Conservation (phyloP, 176 grass and related monocot species). For the Chloris gayana region DNA sequence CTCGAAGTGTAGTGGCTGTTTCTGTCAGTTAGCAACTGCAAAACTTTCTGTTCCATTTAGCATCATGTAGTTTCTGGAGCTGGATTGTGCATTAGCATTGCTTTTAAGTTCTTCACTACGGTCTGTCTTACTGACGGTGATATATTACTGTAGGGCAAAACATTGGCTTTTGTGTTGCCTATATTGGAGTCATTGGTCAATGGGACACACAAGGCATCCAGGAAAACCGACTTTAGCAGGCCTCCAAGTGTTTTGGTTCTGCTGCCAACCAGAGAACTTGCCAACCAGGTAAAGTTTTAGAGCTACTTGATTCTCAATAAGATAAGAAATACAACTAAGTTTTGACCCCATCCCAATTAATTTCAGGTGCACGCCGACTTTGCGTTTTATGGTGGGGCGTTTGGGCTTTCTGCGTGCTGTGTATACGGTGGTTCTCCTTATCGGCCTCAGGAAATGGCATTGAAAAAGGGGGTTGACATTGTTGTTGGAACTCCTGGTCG, state of each 20-base stretch:
- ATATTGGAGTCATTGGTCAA: constrained; percentile 92
- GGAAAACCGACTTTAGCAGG: constrained; percentile 63
- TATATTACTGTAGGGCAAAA: constrained; percentile 72
- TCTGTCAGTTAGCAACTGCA: no score
- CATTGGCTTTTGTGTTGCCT: constrained; percentile 92
- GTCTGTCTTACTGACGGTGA: not conserved
- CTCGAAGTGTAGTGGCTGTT: no score
- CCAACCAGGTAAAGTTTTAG: constrained; percentile 70
- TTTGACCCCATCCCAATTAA: constrained; percentile 15
- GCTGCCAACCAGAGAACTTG: constrained; percentile 90
- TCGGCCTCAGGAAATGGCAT: constrained; percentile 65
- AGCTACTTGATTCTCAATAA: not conserved
- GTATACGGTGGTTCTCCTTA: constrained; percentile 87
- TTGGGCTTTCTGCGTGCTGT: constrained; percentile 77
- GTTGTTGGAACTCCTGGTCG: constrained; percentile 95
- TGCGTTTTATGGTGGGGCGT: constrained; percentile 68
- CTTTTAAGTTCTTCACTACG: not conserved
- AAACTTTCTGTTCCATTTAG: no score
- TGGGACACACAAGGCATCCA: constrained; percentile 66
- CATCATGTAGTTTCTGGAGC: no score
- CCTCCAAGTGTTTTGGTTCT: constrained; percentile 80
- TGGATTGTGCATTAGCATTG: no score
- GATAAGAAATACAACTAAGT: not conserved
- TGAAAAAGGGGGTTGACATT: constrained; percentile 81
- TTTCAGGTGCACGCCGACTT: constrained; percentile 85